Base-by-base conservation (phyloP, 2,329 filamentous ascomycete species). In the Colletotrichum nymphaeae region DNA sequence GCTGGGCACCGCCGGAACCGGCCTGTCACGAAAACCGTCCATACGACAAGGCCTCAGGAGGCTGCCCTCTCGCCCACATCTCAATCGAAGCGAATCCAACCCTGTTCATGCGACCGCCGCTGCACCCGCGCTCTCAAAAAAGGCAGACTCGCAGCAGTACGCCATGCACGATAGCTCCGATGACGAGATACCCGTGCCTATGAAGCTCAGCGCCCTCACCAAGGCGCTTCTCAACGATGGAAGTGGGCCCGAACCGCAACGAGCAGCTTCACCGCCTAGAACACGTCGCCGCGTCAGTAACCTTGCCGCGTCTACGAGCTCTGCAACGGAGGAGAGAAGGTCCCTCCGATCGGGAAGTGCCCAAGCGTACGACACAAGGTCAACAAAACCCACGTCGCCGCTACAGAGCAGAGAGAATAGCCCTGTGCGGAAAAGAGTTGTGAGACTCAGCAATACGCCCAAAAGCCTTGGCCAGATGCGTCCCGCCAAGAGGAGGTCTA, bases 191-290 rank as follows among this genome's bases (percentile, higher is more conserved):
- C 93, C 94, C 19, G 93, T 94, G 77, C 95, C 95, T 78, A 95
- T 97, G 90, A 97, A 97, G 85, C 93, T 98, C 81, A 98, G 95
- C 81, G 95, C 95, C 78, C 90, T 97, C 76, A 97, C 96, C 62
- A 96, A 97, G 80, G 95, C 95, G 24, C 87, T 98, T 19, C 88
- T 98, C 28, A 90, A 91, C 70, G 90, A 92, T 73, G 89, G 89
- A 56, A 85, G 87, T 63, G 88, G 85, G 4, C 88, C 90, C 9
- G 86, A 86, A 75, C 81, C 77, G 3, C 75, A 81, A 30, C 81
- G 82, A 14, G 79, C 83, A 2, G 79, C 84, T 6, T 87, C 88
- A 6, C 86, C 87, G 2, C 83, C 85, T 26, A 79, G 83, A 72
- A 87, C 86, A 26, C 86, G 88, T 77, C 83, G 88, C 75, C 87